phyloP scores from a whole-genome alignment of 306 rosid species.

The Dalbergia cultrata region DNA sequence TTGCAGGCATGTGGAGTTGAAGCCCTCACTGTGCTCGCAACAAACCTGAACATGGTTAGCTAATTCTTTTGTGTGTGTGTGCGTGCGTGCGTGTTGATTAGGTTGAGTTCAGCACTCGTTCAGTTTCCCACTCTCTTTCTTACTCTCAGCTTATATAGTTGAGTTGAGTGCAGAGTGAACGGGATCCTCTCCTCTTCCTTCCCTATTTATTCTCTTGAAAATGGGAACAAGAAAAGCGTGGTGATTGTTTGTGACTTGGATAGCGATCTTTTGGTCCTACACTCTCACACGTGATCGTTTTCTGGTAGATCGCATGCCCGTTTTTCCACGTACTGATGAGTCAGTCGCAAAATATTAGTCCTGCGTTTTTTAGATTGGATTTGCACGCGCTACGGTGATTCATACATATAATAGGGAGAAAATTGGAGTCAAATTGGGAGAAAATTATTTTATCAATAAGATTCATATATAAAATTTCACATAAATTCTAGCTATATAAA shows the following conservation, averaged over 20 bases:
- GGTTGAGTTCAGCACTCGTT: neutral
- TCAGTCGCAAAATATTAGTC: neutral
- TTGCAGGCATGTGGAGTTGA: constrained; percentile 35
- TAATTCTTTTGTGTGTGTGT: neutral
- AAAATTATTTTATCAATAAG: too few species aligned
- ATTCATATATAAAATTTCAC: too few species aligned
- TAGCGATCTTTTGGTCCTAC: neutral
- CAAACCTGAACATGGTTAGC: constrained; percentile 56
- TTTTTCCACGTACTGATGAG: neutral
- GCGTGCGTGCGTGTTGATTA: neutral
- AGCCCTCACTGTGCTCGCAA: constrained; percentile 44
- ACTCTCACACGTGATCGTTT: neutral
- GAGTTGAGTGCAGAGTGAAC: neutral
- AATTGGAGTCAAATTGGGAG: too few species aligned
- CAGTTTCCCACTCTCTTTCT: neutral
- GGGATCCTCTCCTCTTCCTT: neutral
- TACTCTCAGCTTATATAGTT: too few species aligned
- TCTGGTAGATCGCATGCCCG: neutral
- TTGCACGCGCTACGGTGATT: too few species aligned
- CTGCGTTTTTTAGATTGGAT: neutral
- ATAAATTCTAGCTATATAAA: too few species aligned
- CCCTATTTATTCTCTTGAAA: neutral
- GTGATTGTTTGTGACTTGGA: neutral
- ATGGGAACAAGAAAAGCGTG: neutral
- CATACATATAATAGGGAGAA: too few species aligned